Base-by-base conservation (phyloP, 2,329 filamentous ascomycete genomes). In the Tolypocladium tundrense region DNA sequence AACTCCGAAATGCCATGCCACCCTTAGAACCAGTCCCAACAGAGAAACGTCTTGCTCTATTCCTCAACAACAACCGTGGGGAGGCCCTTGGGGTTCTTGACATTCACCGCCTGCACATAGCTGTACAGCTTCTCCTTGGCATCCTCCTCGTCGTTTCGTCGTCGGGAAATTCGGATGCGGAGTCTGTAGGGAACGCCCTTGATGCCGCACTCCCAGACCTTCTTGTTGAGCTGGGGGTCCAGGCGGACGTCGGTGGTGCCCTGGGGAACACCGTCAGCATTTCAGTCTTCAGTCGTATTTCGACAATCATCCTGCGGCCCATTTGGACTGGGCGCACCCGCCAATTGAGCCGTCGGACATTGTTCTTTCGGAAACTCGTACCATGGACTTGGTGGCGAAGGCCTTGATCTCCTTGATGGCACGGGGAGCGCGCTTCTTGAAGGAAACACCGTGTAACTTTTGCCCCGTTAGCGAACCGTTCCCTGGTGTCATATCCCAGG, bases 121-220 rank as follows among this genome's bases (percentile, higher is more conserved):
- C 89, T 94, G 88, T 97, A 99, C 68, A 99, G 88, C 86, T 95
- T 96, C 87, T 99, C 91, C 85, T 96, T 96, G 77, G 95, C 94
- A 73, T 90, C 91, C 83, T 99, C 94, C 85, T 97, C 94, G 79
- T 99, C 94, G 83, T 99, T 99, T 87, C 94, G 91, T 88, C 96
- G 95, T 81, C 94, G 91, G 75, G 91, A 96, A 82, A 99, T 97
- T 81, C 95, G 91, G 75, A 99, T 87, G 73, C 94, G 93, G 71
- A 99, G 85, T 79, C 95, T 88, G 89, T 88, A 97, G 69, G 93
- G 91, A 68, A 97, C 92, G 74, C 94, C 95, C 90, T 97, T 99
- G 84, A 99, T 87, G 79, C 94, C 94, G 75, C 88, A 84, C 82
- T 99, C 94, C 94, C 94, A 99, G 77, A 99, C 93, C 87, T 99